Base-by-base conservation (phyloP, 2,329 filamentous ascomycete species). In the Meredithiella fracta region DNA sequence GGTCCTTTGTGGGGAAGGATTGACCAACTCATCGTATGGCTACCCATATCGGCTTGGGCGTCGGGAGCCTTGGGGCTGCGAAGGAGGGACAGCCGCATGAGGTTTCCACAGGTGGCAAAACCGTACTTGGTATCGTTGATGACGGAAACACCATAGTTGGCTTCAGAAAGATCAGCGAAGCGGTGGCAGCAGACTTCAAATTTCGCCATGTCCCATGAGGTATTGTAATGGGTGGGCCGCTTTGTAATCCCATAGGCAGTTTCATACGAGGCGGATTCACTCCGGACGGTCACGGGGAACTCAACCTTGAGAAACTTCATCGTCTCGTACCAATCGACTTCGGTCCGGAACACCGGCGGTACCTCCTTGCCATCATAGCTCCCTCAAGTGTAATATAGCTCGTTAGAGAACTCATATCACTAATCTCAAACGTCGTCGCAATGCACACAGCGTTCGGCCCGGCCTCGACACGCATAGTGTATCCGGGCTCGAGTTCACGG, bases 231-330 rank as follows among this genome's bases (percentile, higher is more conserved):
- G 0, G 92, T 98, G 1, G 92, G 91, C 29, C 92, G 80, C 62
- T 81, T 81, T 60, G 92, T 83, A 62, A 96, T 80, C 62, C 91
- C 91, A 65, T 87, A 97, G 64, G 95, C 90, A 6, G 88, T 94
- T 69, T 98, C 92, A 67, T 98, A 98, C 11, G 82, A 86, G 31
- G 92, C 92, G 69, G 96, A 89, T 0, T 85, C 94, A 69, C 91
- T 96, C 62, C 82, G 79, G 60, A 97, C 77, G 64, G 94, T 84
- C 60, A 96, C 90, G 0, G 92, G 91, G 70, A 98, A 98, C 67
- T 98, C 92, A 53, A 97, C 91, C 74, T 98, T 98, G 65, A 98
- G 78, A 75, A 97, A 97, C 66, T 92, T 94, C 84, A 92, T 96
- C 11, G 81, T 88, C 68, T 98, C 92, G 62, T 84, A 85, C 92